Percentiles rank a stretch among this genome's conserved stretches.
These are phyloP conservation scores for Pseudocercospora fuligena DNA, from an alignment of 2,329 filamentous ascomycete genomes.

Conservation along the genomic window DNA sequence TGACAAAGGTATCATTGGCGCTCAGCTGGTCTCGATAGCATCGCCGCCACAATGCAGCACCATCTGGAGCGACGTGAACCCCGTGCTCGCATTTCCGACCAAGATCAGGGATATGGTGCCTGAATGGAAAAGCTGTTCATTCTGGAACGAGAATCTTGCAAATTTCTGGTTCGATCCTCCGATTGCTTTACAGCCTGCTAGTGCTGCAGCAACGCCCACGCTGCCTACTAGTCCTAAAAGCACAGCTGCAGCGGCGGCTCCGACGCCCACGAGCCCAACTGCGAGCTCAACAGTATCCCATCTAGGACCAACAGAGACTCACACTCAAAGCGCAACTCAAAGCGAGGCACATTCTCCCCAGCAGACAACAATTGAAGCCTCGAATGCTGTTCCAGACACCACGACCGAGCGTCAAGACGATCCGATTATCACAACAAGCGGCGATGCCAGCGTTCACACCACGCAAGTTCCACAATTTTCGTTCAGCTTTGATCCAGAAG, in stretches of 20 bases:
- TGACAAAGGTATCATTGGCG: too few species aligned
- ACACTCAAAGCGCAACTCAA: neutral
- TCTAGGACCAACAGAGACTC: neutral
- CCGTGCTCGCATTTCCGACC: conserved; percentile 29
- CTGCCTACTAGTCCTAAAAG: conserved; percentile 4
- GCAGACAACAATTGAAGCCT: too few species aligned
- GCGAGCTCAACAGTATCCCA: too few species aligned
- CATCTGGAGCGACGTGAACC: conserved; percentile 33
- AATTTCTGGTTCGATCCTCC: conserved; percentile 33
- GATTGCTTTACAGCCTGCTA: conserved; percentile 21
- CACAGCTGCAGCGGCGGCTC: conserved; percentile 13
- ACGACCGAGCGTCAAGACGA: too few species aligned
- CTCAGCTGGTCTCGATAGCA: too few species aligned
- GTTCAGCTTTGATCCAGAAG: too few species aligned
- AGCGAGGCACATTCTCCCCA: too few species aligned
- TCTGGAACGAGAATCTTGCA: conserved; percentile 24
- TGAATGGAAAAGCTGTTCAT: conserved; percentile 24
- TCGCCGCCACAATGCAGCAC: conserved; percentile 24
- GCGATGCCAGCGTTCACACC: too few species aligned
- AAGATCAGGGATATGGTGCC: conserved; percentile 23
- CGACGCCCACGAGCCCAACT: neutral
- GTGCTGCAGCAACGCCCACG: conserved; percentile 11
- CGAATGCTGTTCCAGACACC: too few species aligned
- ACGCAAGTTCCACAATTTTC: too few species aligned
- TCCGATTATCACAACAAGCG: too few species aligned